Base-by-base conservation (phyloP, 2,329 filamentous ascomycete genomes). In the Dactylonectria macrodidyma region DNA sequence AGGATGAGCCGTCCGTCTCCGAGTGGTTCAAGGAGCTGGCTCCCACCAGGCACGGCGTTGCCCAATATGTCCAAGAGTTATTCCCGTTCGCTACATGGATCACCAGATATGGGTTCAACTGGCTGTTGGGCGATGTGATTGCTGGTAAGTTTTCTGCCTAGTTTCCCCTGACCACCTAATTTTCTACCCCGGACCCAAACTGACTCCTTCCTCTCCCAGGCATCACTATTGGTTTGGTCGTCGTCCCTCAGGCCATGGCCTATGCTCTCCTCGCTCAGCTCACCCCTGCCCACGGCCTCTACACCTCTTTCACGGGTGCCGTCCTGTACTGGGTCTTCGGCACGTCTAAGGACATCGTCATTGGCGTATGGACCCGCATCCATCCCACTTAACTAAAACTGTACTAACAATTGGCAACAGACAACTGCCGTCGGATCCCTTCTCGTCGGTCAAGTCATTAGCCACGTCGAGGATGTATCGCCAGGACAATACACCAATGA, bases 321-420 rank as follows among this genome's bases (percentile, higher is more conserved):
- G 81, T 94, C 59, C 85, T 94, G 59, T 95, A 95, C 81, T 95
- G 93, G 92, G 88, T 94, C 65, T 95, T 95, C 77, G 93, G 92
- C 41, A 95, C 93, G 0, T 95, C 93, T 8, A 95, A 95, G 76
- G 93, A 95, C 78, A 95, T 95, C 77, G 94, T 93, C 10, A 95
- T 95, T 65, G 93, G 93, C 30, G 84, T 85, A 78, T 46, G 83
- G 72, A 12, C 1, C 14, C 12, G 38, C 10, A 14, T 1, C 1
- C 11, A 26, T 1, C 5, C 1, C 11, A 0, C 2, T 2, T 5
- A 1, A 0, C 9, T 3, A 0, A 1, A 19, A 1, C 24, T 61
- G 71, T 55, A 59, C 22, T 16, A 30, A 44, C 26, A 24, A 34
- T 12, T 16, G 26, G 3, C 57, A 3, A 60, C 87, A 85, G 91